A percentile compares a stretch with the other conserved stretches of the same genome.
phyloP scores from a whole-genome alignment of 495 filamentous ascomycete species.

The Aspergillus bertholletiae region DNA sequence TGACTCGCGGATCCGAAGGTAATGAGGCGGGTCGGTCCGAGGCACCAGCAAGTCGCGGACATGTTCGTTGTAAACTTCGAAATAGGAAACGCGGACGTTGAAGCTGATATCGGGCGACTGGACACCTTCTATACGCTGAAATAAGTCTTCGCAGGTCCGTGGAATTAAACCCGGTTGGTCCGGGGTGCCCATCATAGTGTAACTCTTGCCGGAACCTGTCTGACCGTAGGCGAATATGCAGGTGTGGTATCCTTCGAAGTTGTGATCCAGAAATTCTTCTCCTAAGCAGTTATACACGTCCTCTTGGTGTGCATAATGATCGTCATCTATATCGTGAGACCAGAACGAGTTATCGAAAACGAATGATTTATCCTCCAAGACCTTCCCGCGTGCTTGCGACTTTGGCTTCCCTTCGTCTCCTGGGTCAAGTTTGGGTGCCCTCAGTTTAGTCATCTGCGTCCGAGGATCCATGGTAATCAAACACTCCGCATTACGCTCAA shows the following conservation, averaged over 20 bases:
- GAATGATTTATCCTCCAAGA: constrained; percentile 84
- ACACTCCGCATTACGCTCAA: constrained; percentile 74
- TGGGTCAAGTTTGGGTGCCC: constrained; percentile 57
- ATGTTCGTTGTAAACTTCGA: constrained; percentile 99
- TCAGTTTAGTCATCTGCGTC: constrained; percentile 74
- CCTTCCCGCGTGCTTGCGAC: constrained; percentile 64
- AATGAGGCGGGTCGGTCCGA: constrained; percentile 70
- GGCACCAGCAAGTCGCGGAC: constrained; percentile 91
- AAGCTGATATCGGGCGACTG: constrained; percentile 86
- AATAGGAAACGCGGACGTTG: constrained; percentile 95
- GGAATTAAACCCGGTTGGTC: constrained; percentile 89
- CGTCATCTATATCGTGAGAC: constrained; percentile 74
- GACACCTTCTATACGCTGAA: constrained; percentile 86
- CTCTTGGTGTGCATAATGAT: constrained; percentile 80
- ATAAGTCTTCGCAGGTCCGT: constrained; percentile 94
- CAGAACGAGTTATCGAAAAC: constrained; percentile 98
- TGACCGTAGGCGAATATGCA: constrained; percentile 99
- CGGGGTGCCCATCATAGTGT: constrained; percentile 98
- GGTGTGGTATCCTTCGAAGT: constrained; percentile 98
- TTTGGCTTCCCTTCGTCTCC: constrained; percentile 63
- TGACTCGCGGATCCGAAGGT: constrained; percentile 96
- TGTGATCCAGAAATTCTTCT: constrained; percentile 97
- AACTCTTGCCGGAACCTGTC: constrained; percentile 96
- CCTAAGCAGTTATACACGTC: constrained; percentile 93
- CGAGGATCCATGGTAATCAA: constrained; percentile 86